Base-by-base conservation (phyloP, 148 eudicot species). In the Fallopia convolvulus region DNA sequence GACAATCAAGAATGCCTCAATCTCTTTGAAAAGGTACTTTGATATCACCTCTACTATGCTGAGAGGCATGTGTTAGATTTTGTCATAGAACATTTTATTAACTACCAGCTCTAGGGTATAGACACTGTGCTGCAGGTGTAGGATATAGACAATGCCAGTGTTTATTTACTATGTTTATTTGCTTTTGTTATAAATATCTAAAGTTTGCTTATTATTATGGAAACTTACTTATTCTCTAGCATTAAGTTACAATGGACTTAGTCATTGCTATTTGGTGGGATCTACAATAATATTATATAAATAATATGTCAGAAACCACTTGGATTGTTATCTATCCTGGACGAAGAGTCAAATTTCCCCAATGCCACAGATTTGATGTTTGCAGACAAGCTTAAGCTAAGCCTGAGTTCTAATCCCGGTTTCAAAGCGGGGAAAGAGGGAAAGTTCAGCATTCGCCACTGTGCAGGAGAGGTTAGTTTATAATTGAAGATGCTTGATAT, bases 1-100 rank as follows among this genome's bases (percentile, higher is more conserved):
- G 99, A 96, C 84, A 95, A 96, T 83, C 91, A 91, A 82, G 94
- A 89, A 55, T 96, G 99, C 83, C 84, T 96, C 84, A 84, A 96
- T 81, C 93, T 95, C 14, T 89, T 96, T 84, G 99, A 96, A 85
- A 89, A 91, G 94, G 99, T 95, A 85, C 18, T 30, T 30, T 26
- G 8, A 33, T 26, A 14, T 65, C 71, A 65, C 11, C n/a, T 30
- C 41, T 65, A 65, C 71, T 14, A 4, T 33, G 41, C 71, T 23
- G 66, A 21, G 30, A 23, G 56, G 56, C 46, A 42, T 50, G 56
- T 20, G 0, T 11, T 61, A 23, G 33, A 33, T 68, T n/a, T 36
- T 68, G 44, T 68, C 20, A 61, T 33, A 14, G 10, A 8, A 15
- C 42, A 68, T 10, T 26, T 63, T 4, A 63, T 26, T 7, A 32